Evolutionary conservation across 2,329 filamentous ascomycete genomes (phyloP).

Genomic region (Dryadomyces quercus-mongolicae): DNA sequence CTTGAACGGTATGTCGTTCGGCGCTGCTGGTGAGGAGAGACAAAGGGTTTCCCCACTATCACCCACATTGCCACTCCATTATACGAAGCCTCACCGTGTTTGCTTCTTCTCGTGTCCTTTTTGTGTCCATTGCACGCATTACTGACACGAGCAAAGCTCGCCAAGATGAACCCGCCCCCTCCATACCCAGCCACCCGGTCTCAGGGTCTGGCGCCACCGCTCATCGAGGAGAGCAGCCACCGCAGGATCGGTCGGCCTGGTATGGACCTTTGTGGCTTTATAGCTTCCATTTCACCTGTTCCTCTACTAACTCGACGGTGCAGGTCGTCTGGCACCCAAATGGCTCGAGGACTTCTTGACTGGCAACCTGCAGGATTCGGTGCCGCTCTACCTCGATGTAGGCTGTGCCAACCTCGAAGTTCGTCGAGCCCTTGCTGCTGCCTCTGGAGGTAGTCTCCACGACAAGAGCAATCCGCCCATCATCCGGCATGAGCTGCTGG

Average conservation of each 20-base stretch:
- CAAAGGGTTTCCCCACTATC: no score
- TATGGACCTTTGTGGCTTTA: not conserved
- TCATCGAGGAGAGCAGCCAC: constrained; percentile 7
- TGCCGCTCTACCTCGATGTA: constrained; percentile 4
- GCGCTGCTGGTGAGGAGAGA: no score
- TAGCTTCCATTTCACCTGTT: no score
- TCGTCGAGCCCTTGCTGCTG: constrained; percentile 6
- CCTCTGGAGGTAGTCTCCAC: not conserved
- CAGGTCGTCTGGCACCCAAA: constrained; percentile 13
- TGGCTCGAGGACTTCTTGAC: constrained; percentile 13
- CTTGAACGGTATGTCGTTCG: not conserved
- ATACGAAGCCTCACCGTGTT: no score
- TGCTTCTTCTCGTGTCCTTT: not conserved
- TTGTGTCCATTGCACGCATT: not conserved
- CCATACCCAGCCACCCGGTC: constrained; percentile 8
- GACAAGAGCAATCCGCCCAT: not conserved
- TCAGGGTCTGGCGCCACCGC: constrained; percentile 3
- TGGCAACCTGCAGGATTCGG: constrained; percentile 6
- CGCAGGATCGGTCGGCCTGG: constrained; percentile 2
- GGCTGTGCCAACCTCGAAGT: constrained; percentile 8
- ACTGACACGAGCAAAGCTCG: not conserved
- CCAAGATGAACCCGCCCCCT: constrained; percentile 9
- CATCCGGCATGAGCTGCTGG: constrained; percentile 10
- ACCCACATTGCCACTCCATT: no score
- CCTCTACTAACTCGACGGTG: not conserved